Conservation (phyloP, 495 filamentous ascomycete species). For the Penicilliopsis zonata region DNA sequence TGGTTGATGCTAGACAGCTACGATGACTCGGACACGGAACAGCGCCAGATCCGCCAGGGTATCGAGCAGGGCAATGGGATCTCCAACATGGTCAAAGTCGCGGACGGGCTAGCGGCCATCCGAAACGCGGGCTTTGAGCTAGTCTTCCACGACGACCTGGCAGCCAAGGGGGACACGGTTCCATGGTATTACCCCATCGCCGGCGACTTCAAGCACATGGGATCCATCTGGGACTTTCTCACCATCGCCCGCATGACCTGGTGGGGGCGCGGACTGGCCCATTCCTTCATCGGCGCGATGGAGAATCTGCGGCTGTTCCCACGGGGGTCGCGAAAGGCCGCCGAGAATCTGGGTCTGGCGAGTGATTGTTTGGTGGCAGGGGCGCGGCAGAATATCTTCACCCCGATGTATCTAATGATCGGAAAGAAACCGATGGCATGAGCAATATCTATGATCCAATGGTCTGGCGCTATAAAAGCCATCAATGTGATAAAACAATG, state of each 20-base stretch:
- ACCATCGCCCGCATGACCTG: conserved; percentile 71
- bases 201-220: conserved; percentile 55
- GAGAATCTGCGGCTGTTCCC: conserved; percentile 60
- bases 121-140: conserved; percentile 71
- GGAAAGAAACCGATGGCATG: conserved; percentile 51
- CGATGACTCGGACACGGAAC: conserved; percentile 63
- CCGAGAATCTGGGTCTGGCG: conserved; percentile 58
- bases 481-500: too few species aligned
- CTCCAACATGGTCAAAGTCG: conserved; percentile 77
- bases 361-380: conserved; percentile 71
- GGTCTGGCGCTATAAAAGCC: too few species aligned
- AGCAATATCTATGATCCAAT: too few species aligned
- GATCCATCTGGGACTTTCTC: conserved; percentile 52
- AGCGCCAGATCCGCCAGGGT: conserved; percentile 68
- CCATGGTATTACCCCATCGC: conserved; percentile 83
- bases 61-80: conserved; percentile 85
- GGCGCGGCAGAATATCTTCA: conserved; percentile 71
- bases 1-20: conserved; percentile 88
- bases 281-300: conserved; percentile 56
- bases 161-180: conserved; percentile 50
- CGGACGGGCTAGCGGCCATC: conserved; percentile 64
- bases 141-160: conserved; percentile 66
- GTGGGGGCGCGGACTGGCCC: conserved; percentile 50
- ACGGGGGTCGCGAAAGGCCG: conserved; percentile 71
- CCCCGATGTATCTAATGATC: conserved; percentile 88